phyloP scores from a whole-genome alignment of 2,329 filamentous ascomycete genomes.

The Trichoderma lentiforme region DNA sequence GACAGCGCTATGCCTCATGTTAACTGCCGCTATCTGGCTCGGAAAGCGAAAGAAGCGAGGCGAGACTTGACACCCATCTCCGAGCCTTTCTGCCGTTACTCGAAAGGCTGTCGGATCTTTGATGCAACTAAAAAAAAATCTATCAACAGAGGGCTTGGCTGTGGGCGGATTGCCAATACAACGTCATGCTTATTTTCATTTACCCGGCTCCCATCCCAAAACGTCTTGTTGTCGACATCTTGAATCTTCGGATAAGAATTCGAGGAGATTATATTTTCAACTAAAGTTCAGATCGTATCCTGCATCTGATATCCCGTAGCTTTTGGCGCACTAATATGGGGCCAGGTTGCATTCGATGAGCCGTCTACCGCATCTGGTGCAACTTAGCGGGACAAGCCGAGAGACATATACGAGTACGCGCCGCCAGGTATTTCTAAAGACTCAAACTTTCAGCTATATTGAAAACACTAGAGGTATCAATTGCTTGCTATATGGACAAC shows the following conservation, averaged over 20 bases:
- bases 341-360: background rate
- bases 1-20: background rate
- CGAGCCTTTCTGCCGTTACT: background rate
- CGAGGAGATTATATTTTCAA: background rate
- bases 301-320: background rate
- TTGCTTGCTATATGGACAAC: background rate
- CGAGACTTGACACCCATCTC: background rate
- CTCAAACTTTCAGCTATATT: background rate
- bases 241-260: background rate
- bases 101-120: background rate
- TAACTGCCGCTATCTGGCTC: background rate
- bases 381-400: background rate
- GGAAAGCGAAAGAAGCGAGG: background rate
- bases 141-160: background rate
- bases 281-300: background rate
- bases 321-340: background rate
- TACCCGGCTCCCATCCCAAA: background rate
- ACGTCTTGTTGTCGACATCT: background rate
- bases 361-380: background rate
- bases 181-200: background rate
- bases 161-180: background rate
- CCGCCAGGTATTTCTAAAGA: background rate
- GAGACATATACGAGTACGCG: background rate
- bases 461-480: background rate
- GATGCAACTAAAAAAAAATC: background rate